Base-by-base conservation (phyloP, 768 basidiomycete genomes). In the Albatrellus ellisii region DNA sequence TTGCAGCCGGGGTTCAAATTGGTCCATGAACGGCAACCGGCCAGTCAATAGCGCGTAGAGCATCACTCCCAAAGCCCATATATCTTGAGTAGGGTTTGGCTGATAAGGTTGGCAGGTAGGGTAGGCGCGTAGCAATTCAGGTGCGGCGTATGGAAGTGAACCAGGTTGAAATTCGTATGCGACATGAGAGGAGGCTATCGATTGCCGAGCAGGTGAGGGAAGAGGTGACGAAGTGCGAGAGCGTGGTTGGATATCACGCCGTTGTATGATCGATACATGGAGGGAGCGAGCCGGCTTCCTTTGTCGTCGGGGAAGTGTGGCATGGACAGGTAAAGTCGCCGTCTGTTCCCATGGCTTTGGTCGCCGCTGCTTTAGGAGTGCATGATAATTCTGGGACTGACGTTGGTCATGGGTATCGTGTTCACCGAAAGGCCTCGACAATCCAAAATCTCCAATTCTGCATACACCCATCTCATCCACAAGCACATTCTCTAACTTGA, bases 401-500 rank as follows among this genome's bases (percentile, higher is more conserved):
- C 12, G n/a, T 11, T n/a, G 14, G 18, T 8, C 26, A 12, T 17
- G n/a, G 3, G 6, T 12, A 27, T 70, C 71, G 52, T 73, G 10
- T 7, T 10, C 18, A 21, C 35, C 77, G 31, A 88, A 76, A 44
- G 66, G 66, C 54, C 72, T 69, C 15, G 85, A 69, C 66, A 91
- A 73, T 37, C 88, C 87, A 62, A 92, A 91, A 62, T 92, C 89
- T 33, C 68, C 66, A 25, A 94, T 80, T 55, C 77, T 76, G 65
- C 88, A 90, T n/a, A 79, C 70, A 42, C 86, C 83, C 66, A 74
- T 77, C 56, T 87, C 83, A 58, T 92, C 88, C 41, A 92, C 79
- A 32, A 98, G 74, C 37, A 98, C 77, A 64, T 99, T 99, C 63
- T 98, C 95, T 45, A 95, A 74, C 65, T 99, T 99, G 59, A 99